Evolutionary conservation across 1,139 yeast genomes (phyloP), one percentile per base, ranked within the genome.

Genomic region (Geotrichum aggregatum): DNA sequence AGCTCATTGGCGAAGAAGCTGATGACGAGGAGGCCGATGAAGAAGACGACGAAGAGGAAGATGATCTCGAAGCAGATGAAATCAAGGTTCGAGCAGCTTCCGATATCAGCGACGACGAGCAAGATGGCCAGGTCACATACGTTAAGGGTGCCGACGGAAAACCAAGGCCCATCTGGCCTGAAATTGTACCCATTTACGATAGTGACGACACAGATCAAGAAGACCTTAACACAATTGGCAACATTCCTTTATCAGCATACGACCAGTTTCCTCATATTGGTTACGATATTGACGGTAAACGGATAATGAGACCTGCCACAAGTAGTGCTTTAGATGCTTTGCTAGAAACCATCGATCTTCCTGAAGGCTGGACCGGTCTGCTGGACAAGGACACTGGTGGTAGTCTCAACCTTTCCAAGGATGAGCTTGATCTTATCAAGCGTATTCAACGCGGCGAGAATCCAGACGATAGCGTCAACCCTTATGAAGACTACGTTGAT

Each of bases 181-280:
- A 88, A 66, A 91, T 92, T 60, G 84, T 87, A 33, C 98, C 98
- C 3, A 83, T 81, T 18, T 92, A 92, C 67, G 97, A 91, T 65
- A 81, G 89, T 60, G 98, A 92, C 70, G 98, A 92, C 64, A 83
- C 91, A 63, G 98, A 91, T 64, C 78, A 76, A 24, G 98, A 89
- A 63, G 83, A 86, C 52, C 73, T 75, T 62, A 92, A 92, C 70
- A 88, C 98, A 5, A 87, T 92, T 60, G 98, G 98, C 44, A 87
- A 92, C 66, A 79, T 92, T 54, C 98, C 98, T 49, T 66, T 92
- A 34, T 80, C 92, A 21, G 97, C 96, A 1, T 92, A 92, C 67
- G 99, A 92, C 52, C 95, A 89, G 68, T 86, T 86, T 84, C 98
- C 98, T 1, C 98, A 94, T 67, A 83, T 92, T 59, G 98, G 98